A percentile compares a stretch with the other conserved stretches of the same genome.
phyloP scores from a whole-genome alignment of 768 basidiomycete genomes.

The Hypsizygus marmoreus region DNA sequence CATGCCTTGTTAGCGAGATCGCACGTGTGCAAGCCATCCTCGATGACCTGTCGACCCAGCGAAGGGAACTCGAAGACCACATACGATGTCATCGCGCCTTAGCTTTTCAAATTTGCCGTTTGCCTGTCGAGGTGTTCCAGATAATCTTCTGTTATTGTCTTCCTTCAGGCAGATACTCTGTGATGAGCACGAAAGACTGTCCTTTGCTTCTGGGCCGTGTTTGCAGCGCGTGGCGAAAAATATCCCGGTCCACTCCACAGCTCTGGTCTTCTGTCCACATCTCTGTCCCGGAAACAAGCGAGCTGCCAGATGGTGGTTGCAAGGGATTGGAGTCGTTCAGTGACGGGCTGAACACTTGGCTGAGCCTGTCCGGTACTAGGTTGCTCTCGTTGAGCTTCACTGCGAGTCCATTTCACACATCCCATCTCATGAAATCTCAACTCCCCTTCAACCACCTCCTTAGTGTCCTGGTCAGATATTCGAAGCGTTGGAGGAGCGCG shows the following conservation, averaged over 20 bases:
- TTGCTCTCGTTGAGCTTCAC: no score
- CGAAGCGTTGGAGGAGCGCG: no score
- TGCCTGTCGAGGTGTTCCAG: conserved; percentile 3
- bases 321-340: no score
- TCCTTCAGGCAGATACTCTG: conserved; percentile 12
- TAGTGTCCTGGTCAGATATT: no score
- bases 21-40: background rate
- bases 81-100: conserved; percentile 1
- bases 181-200: conserved; percentile 17
- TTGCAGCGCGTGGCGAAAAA: conserved; percentile 27
- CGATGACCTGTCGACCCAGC: background rate
- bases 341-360: no score
- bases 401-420: no score
- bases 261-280: conserved; percentile 24
- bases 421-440: no score
- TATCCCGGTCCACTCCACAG: conserved; percentile 24
- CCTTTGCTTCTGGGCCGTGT: conserved; percentile 31
- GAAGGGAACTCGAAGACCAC: background rate
- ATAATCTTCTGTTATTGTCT: conserved; percentile 8
- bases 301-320: no score
- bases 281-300: no score
- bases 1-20: background rate
- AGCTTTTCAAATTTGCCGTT: background rate
- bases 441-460: no score
- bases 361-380: no score